Evolutionary conservation across 441 rosid species (phyloP), one percentile per base, ranked within the genome.

Genomic region (Pelargonium cotyledonis): DNA sequence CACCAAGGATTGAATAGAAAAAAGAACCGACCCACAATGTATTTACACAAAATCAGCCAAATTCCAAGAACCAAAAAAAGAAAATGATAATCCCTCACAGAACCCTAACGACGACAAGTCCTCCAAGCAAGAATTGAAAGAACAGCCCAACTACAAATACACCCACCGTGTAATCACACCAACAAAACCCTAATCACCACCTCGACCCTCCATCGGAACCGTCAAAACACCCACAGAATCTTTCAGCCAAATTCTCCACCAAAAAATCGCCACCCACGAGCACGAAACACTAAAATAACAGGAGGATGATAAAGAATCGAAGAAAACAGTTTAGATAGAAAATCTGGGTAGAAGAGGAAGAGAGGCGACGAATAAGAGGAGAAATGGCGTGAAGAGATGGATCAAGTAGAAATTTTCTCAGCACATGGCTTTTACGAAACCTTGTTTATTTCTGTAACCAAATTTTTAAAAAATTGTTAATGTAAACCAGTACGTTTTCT

Each of bases 381-480:
- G 67, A 77, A 65, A 68, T 41, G 6, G 15, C n/a, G 46, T 29
- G 19, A 68, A 73, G 29, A 47, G 62, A 75, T 47, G 73, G 81
- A 82, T 80, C 86, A 78, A 14, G 35, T 9, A 21, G 40, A 61
- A 21, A 23, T 61, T 61, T 12, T 23, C 65, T 61, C 65, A 21
- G 41, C 35, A 63, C 65, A 63, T 12, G 43, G 65, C 43, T 63
- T 26, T 71, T 81, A 86, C 85, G 87, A 82, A 86, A 85, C 83
- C 74, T 76, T 73, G 76, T 73, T 29, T 70, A 68, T 66, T 72
- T 14, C 63, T 58, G 26, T 55, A 70, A 62, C 23, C 8, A 16
- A 62, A 65, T 55, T 61, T 7, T 47, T 26, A 67, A 74, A 44
- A 19, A 0, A 55, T 26, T 67, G 14, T 71, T 66, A 38, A 51